Evolutionary conservation across 2,329 filamentous ascomycete species (phyloP), one percentile per base, ranked within the genome.

Genomic region (Sporothrix schenckii): DNA sequence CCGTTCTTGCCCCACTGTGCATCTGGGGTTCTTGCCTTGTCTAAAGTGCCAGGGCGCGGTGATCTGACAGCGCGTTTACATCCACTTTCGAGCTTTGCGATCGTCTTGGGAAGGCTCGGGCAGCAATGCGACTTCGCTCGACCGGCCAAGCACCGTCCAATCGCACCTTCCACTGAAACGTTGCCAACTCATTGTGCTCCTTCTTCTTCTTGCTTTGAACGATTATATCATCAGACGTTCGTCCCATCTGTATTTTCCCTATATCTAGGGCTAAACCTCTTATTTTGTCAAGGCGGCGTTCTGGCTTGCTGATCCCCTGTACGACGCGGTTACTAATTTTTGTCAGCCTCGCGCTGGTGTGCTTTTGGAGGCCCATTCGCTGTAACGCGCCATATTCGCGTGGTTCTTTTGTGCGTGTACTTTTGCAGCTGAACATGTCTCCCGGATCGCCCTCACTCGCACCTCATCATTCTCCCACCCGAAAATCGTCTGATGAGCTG

Each of bases 401-500:
- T 30, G 6, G 16, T 19, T 14, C 44, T 16, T 16, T 13, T 14
- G 3, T 11, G 14, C 34, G 53, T 27, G 3, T 11, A 41, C 54
- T n/a, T 39, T 58, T 39, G 19, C 53, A 21, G 34, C 34, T 14
- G n/a, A 50, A 44, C 41, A 72, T 71, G 71, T 67, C 61, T 0
- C 66, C 72, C 44, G 65, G 69, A 24, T 70, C 72, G 5, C 63
- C 71, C 6, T 47, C 27, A 21, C 49, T 66, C 19, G 49, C 30
- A 21, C 61, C 68, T 1, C 63, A 21, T 5, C 61, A 47, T 3
- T 74, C 73, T 44, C 72, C 72, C 21, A 71, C 72, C 58, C 73
- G 71, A 39, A 71, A 70, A 30, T 69, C 70, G 1, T 71, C 73
- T 3, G 70, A 73, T 44, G 73, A 73, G 44, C 60, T 71, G 63